phyloP scores from a whole-genome alignment of 208 protist genomes.

The Endotrypanum monterogeii region DNA sequence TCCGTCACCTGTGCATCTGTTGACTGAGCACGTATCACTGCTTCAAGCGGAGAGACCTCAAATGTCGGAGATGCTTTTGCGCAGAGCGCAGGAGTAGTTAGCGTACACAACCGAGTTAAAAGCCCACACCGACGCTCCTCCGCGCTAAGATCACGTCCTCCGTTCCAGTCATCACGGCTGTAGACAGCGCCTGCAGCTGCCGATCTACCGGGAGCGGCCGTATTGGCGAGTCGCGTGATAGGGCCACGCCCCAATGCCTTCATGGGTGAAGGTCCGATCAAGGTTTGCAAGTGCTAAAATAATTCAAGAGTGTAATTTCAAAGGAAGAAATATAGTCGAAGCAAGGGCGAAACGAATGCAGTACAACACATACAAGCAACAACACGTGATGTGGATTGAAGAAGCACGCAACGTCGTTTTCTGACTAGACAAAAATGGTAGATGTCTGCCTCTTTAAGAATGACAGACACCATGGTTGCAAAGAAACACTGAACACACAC shows the following conservation, averaged over 20 bases:
- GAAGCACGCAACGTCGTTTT: background rate
- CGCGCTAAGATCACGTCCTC: conserved; percentile 43
- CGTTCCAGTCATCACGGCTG: conserved; percentile 56
- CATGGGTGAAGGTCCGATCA: conserved; percentile 3
- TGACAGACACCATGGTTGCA: background rate
- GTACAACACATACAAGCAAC: background rate
- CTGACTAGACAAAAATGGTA: too few relatives aligned
- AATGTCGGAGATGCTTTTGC: background rate
- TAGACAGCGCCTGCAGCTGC: conserved; percentile 17
- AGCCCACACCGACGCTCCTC: conserved; percentile 70
- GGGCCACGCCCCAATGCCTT: conserved; percentile 41
- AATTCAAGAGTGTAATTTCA: background rate
- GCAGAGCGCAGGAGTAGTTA: conserved; percentile 4
- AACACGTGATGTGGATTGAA: background rate
- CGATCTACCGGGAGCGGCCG: background rate
- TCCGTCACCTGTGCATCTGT: conserved; percentile 83
- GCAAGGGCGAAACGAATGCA: background rate
- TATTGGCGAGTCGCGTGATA: conserved; percentile 30
- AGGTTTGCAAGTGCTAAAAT: too few relatives aligned
- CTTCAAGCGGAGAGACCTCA: conserved; percentile 9
- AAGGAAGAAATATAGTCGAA: background rate
- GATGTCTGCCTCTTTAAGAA: background rate
- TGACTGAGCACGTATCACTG: conserved; percentile 66
- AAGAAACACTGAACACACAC: background rate
- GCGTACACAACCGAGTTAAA: conserved; percentile 26